Evolutionary conservation across 306 rosid species (phyloP), one percentile per base, ranked within the genome.

Genomic region (Canavalia gladiata): DNA sequence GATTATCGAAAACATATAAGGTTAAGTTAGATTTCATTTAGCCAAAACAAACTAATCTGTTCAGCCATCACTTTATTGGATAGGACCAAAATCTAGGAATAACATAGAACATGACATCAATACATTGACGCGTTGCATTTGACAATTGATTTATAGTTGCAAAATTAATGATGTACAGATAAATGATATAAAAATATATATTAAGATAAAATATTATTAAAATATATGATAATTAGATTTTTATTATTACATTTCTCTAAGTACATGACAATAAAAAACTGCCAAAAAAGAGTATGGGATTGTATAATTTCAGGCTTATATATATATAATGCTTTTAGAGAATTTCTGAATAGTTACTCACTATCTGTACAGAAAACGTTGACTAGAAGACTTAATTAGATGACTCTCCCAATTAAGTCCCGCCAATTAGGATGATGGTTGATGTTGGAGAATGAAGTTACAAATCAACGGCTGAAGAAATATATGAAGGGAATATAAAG

Each of bases 311-410:
- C 25, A 18, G 25, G 25, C 25, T 18, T 18, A 18, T 18, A 18
- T 18, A 18, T 18, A 18, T 18, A 18, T 18, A 18, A 18, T 18
- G 25, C 29, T 35, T 37, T 35, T 52, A 1, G 3, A 60, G 33
- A 65, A 37, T 77, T 76, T 49, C 81, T 63, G 13, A 63, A 73
- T 35, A 63, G 30, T 33, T 63, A 35, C 81, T 4, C 73, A 65
- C n/a, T 28, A n/a, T 76, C 11, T 49, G 30, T 25, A 25, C 30
- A 3, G 74, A 39, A 3, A 7, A 8, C 39, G 71, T 39, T 65
- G 68, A 57, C 68, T 55, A 0, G 18, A 57, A 57, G n/a, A 29
- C 13, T 8, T 74, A 11, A 8, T 57, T 59, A 18, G 25, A 18
- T 18, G 1, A n/a, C 45, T 6, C 68, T 8, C 41, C 4, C 1